Evolutionary conservation across 148 eudicot genomes (phyloP).

Genomic region (Polygonum aviculare): DNA sequence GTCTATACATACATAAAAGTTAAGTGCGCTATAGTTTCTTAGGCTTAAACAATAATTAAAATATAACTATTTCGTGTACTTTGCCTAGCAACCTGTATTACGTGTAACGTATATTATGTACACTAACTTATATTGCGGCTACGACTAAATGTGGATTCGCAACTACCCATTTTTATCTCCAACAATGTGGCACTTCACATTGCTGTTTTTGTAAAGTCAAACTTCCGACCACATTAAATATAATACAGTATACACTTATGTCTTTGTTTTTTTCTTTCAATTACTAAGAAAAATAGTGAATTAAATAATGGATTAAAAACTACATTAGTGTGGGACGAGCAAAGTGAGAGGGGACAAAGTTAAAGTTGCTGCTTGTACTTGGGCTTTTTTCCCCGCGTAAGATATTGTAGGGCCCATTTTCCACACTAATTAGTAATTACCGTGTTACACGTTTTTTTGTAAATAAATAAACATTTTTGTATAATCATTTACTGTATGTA

Average conservation of each 20-base stretch:
- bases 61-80: background rate
- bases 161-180: background rate
- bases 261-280: too few species aligned
- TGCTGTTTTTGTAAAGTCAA: background rate
- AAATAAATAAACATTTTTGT: background rate
- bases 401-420: background rate
- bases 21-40: background rate
- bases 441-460: background rate
- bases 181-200: background rate
- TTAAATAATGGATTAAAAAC: background rate
- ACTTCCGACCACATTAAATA: background rate
- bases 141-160: background rate
- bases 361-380: background rate
- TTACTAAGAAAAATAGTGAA: background rate
- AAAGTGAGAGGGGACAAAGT: background rate
- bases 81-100: background rate
- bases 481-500: too few species aligned
- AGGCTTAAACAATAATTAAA: background rate
- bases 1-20: background rate
- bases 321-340: background rate
- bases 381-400: constrained; percentile 4
- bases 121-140: background rate
- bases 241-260: too few species aligned
- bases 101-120: background rate
- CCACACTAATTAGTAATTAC: background rate